Evolutionary conservation across 73 alveolate species (phyloP).

Genomic region (Tetrahymena elliotti): DNA sequence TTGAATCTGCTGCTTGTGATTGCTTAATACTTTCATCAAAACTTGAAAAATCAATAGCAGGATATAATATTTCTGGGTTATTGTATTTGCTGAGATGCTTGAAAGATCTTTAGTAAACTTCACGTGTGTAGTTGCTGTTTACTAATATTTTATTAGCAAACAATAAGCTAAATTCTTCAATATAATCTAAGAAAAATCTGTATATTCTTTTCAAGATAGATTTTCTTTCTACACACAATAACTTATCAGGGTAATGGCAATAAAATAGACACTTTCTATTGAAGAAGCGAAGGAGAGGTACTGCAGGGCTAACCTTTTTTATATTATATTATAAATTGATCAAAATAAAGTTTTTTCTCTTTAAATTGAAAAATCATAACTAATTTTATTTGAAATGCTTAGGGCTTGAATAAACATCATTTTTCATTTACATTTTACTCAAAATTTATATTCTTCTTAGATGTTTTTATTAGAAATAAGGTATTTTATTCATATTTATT

Average conservation of each 20-base stretch:
- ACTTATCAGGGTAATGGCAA: slow-evolving; percentile 97
- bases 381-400: no score
- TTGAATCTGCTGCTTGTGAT: slow-evolving; percentile 3
- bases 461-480: no score
- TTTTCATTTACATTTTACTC: no score
- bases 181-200: slow-evolving; percentile 70
- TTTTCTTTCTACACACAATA: slow-evolving; percentile 81
- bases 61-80: slow-evolving; percentile 67
- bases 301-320: slow-evolving; percentile 36
- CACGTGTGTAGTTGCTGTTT: slow-evolving; percentile 65
- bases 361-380: no score
- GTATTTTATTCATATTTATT: no score
- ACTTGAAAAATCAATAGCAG: slow-evolving; percentile 53
- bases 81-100: slow-evolving; percentile 29
- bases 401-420: no score
- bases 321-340: no score
- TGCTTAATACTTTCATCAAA: not conserved
- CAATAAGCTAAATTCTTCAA: slow-evolving; percentile 66
- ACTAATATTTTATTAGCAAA: slow-evolving; percentile 61
- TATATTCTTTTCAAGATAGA: slow-evolving; percentile 71
- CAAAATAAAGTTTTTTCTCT: no score
- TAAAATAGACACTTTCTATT: slow-evolving; percentile 81
- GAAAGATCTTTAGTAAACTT: slow-evolving; percentile 47
- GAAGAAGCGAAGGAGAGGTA: slow-evolving; percentile 75
- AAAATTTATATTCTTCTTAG: no score